Evolutionary conservation across 768 basidiomycete genomes (phyloP).

Genomic region (Naematelia encephala): DNA sequence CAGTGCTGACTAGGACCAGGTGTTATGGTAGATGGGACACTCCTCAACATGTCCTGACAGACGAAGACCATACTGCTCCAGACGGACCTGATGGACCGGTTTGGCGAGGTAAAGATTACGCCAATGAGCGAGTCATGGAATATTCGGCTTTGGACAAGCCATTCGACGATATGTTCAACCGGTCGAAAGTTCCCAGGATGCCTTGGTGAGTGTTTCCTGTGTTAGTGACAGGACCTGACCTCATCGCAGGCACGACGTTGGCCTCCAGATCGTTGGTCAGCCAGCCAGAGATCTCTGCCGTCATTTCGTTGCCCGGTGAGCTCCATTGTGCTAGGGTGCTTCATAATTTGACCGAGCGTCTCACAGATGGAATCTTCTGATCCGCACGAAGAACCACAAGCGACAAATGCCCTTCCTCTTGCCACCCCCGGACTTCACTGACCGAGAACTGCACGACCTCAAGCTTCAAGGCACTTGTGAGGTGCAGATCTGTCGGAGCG

Average conservation of each 20-base stretch:
- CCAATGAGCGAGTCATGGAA: constrained; percentile 81
- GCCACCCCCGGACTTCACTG: constrained; percentile 87
- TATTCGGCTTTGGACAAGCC: constrained; percentile 84
- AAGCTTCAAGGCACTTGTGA: constrained; percentile 95
- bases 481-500: constrained; percentile 91
- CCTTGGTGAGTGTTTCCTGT: too few relatives aligned
- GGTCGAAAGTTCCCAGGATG: constrained; percentile 84
- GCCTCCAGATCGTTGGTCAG: constrained; percentile 91
- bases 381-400: constrained; percentile 96
- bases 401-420: constrained; percentile 86
- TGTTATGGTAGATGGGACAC: constrained; percentile 76
- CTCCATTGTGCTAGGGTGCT: too few relatives aligned
- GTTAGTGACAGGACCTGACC: too few relatives aligned
- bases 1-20: constrained; percentile 8
- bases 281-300: constrained; percentile 90
- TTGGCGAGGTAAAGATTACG: constrained; percentile 96
- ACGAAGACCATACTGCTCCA: constrained; percentile 63
- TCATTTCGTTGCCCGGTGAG: constrained; percentile 64
- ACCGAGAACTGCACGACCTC: constrained; percentile 69
- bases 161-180: constrained; percentile 92
- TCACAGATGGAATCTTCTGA: constrained; percentile 90
- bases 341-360: background rate
- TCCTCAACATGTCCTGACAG: constrained; percentile 82
- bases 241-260: constrained; percentile 99
- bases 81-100: constrained; percentile 63